These are phyloP conservation scores for Platanthera zijinensis DNA, from an alignment of 106 monocot species.

Conservation along the genomic window DNA sequence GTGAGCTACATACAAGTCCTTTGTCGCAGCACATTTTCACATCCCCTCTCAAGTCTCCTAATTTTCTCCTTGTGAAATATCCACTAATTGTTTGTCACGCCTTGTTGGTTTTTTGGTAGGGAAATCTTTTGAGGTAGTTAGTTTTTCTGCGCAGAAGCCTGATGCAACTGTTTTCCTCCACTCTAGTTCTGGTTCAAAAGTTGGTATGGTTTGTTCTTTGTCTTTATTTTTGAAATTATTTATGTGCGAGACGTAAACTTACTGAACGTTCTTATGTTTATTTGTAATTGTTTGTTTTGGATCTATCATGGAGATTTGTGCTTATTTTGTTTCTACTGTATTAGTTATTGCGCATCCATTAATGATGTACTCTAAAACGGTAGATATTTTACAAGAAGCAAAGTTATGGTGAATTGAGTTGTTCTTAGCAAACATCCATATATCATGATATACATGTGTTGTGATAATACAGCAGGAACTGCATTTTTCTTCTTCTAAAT, in stretches of 20 bases:
- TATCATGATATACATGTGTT: background rate
- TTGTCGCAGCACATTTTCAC: background rate
- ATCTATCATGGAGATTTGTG: background rate
- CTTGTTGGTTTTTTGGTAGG: conserved; percentile 30
- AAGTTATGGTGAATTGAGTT: background rate
- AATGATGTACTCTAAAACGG: background rate
- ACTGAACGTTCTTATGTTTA: background rate
- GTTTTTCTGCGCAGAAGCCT: conserved; percentile 42
- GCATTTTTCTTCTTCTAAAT: background rate
- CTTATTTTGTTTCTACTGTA: background rate
- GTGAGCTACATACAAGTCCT: conserved; percentile 14
- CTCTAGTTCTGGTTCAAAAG: conserved; percentile 47
- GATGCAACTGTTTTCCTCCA: conserved; percentile 57
- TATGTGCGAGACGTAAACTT: background rate
- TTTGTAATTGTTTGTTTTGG: background rate
- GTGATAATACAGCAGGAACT: background rate
- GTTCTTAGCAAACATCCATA: background rate
- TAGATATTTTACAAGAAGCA: background rate
- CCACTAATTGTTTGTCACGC: background rate
- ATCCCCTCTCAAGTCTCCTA: background rate
- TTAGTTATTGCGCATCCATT: background rate
- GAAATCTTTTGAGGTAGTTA: conserved; percentile 67
- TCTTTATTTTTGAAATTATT: background rate
- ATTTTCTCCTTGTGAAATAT: background rate
- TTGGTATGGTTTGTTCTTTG: conserved; percentile 27